These are phyloP conservation scores for Podospora tetraspora DNA, from an alignment of 495 filamentous ascomycete species.

Conservation along the genomic window DNA sequence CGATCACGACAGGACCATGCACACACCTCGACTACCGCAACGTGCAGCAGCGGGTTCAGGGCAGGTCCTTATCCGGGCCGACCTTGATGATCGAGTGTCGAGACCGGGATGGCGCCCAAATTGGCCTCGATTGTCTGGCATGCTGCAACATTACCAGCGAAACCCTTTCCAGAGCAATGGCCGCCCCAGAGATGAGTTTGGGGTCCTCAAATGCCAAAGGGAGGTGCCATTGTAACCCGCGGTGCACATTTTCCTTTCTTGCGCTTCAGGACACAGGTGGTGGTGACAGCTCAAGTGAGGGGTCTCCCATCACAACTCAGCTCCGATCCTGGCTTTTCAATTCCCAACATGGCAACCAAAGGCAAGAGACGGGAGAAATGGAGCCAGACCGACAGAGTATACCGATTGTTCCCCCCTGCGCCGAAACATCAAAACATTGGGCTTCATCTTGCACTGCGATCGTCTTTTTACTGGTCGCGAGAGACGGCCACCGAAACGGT, in stretches of 20 bases:
- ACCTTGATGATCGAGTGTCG: background rate
- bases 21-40: conserved; percentile 8
- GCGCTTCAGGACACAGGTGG: background rate
- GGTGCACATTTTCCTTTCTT: background rate
- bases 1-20: conserved; percentile 3
- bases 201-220: background rate
- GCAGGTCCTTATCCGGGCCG: too few species aligned
- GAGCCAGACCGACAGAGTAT: conserved; percentile 16
- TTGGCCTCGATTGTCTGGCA: background rate
- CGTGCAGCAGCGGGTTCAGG: too few species aligned
- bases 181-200: background rate
- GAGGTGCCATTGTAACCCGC: background rate
- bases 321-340: conserved; percentile 3
- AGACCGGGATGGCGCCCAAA: background rate
- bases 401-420: conserved; percentile 7
- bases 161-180: background rate
- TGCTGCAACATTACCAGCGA: background rate
- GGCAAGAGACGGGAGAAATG: background rate
- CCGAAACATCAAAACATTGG: conserved; percentile 32
- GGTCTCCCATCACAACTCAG: background rate
- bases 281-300: conserved; percentile 7
- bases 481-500: conserved; percentile 15
- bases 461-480: conserved; percentile 23
- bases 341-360: background rate
- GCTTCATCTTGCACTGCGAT: conserved; percentile 21